Base-by-base conservation (phyloP, 192 early-diverging fungal genomes). In the Gaertneriomyces sp. region DNA sequence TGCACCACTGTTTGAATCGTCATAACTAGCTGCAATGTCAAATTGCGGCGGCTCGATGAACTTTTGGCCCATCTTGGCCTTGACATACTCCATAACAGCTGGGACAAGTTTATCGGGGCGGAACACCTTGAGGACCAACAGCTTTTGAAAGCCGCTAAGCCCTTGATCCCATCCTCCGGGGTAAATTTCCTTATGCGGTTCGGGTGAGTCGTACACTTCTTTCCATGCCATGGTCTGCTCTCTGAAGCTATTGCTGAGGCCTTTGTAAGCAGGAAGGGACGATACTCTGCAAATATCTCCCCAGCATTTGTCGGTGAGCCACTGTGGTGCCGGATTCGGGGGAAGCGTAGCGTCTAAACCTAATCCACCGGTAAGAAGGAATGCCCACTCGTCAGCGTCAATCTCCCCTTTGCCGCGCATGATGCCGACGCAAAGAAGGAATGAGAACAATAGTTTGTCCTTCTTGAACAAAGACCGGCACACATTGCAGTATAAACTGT, bases 391-490 rank as follows among this genome's bases (percentile, higher is more conserved):
- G 25, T 85, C 83, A 5, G 45, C 45, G 54, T 85, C 83, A 40
- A 85, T 76, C 58, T 85, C 83, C 42, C 68, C 71, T 42, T 65
- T 17, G 17, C 75, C 77, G 49, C 69, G 66, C 79, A 85, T 85
- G 10, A 85, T 45, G 10, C 83, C 83, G 49, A 82, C 75, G 58
- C 80, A 83, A 10, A 85, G 75, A n/a, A 85, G 55, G 57, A 85
- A 85, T 6, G 83, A 86, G 58, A 85, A 83, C 41, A 85, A 70
- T 6, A 85, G 76, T 61, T 85, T 85, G 64, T 85, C 83, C 57
- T 85, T 85, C 55, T 85, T 85, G 70, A 85, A 85, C 14, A 85
- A 64, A 5, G 82, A 85, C 2, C 83, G 66, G 61, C 83, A 85
- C 20, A 85, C 80, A 66, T 85, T 85, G 69, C 82, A 77, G 64